A percentile compares a stretch with the other conserved stretches of the same genome.
These are phyloP conservation scores for Suillus fuscotomentosus DNA, from an alignment of 768 basidiomycete species.

Conservation along the genomic window DNA sequence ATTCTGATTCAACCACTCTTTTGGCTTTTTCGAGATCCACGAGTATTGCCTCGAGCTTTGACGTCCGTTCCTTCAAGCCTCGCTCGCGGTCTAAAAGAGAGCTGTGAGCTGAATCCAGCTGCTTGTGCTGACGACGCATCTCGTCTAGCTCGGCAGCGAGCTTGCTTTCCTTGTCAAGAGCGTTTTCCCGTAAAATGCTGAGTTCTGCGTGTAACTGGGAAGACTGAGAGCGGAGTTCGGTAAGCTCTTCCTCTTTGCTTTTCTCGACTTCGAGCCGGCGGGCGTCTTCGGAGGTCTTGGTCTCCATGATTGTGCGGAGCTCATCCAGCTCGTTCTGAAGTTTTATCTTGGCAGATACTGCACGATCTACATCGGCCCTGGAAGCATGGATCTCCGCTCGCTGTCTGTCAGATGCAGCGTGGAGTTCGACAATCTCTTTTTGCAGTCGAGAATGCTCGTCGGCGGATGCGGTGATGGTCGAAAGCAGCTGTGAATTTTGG, in stretches of 20 bases:
- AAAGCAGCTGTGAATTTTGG: conserved; percentile 53
- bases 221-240: conserved; percentile 64
- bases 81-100: conserved; percentile 66
- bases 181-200: conserved; percentile 56
- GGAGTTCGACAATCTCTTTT: conserved; percentile 66
- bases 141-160: conserved; percentile 76
- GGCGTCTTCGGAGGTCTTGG: conserved; percentile 84
- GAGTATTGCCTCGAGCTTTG: conserved; percentile 46
- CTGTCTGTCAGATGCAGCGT: conserved; percentile 65
- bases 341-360: conserved; percentile 47
- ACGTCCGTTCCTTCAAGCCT: conserved; percentile 47
- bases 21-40: conserved; percentile 68
- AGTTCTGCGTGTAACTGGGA: conserved; percentile 64
- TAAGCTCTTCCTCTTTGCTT: conserved; percentile 84
- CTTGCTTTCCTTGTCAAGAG: conserved; percentile 67
- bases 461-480: conserved; percentile 54
- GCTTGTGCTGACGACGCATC: conserved; percentile 54
- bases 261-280: conserved; percentile 81
- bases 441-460: conserved; percentile 51
- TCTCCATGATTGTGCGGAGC: conserved; percentile 77
- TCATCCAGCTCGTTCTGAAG: conserved; percentile 85
- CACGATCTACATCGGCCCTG: conserved; percentile 51
- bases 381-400: conserved; percentile 60
- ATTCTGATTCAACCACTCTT: conserved; percentile 66
- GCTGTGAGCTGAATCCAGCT: conserved; percentile 57